Evolutionary conservation across 1,284 basidiomycete species (phyloP), one percentile per base, ranked within the genome.

Genomic region (Ceratobasidium sp.): DNA sequence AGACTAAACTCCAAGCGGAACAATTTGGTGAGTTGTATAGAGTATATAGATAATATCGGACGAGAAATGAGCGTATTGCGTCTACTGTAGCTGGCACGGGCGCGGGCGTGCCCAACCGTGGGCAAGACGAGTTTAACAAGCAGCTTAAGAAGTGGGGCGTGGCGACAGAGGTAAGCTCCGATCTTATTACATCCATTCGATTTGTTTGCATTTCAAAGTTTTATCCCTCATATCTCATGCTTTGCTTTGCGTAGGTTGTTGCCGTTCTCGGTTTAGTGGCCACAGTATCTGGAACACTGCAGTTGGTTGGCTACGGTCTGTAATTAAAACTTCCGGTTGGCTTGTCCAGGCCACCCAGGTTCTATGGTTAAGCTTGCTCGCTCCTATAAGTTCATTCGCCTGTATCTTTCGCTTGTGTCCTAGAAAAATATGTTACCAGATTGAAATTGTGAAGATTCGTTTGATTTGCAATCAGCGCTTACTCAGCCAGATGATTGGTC

Each of bases 61-160:
- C n/a, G 44, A 6, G 13, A 46, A 7, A 46, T 46, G 13, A 46
- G 44, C 44, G 44, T 13, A 46, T 46, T 13, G 7, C 13, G 13
- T 46, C 6, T 7, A 33, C 26, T 66, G 26, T 56, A 75, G 73
- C 73, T 44, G 73, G 73, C 46, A 75, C 73, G 10, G 73, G 61
- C 10, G 73, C 73, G 6, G 73, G 73, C 10, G 73, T 75, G 20
- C 73, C 73, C 7, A 75, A 75, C 61, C 42, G 50, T 26, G 73
- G 73, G 17, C 61, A 75, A 6, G 62, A 66, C 28, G 73, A 75
- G 28, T 75, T 75, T 28, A 54, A 75, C 52, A 75, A 65, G n/a
- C 73, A 66, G 28, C 48, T 66, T 5, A 75, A 56, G 38, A 75
- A 75, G 62, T 75, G 73, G 73, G 50, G 62, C 6, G 61, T 56